Evolutionary conservation across 768 basidiomycete genomes (phyloP).

Genomic region (Asterophora parasitica): DNA sequence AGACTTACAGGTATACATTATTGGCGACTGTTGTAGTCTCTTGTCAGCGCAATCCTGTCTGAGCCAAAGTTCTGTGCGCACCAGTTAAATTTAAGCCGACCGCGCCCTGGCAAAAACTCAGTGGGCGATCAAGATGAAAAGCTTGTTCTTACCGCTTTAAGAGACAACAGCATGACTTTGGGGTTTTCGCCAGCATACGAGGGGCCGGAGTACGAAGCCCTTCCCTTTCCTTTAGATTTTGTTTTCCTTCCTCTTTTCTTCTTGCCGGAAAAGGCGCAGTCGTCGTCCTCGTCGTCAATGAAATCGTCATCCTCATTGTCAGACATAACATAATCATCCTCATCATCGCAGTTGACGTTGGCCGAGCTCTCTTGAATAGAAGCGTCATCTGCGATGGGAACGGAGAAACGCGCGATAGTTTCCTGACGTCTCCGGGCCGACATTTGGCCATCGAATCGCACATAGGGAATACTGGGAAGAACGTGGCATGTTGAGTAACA

Average conservation of each 20-base stretch:
- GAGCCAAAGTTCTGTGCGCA: constrained; percentile 13
- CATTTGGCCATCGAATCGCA: constrained; percentile 84
- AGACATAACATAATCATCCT: constrained; percentile 28
- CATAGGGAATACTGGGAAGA: constrained; percentile 56
- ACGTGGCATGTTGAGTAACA: background rate
- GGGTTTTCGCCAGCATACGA: constrained; percentile 45
- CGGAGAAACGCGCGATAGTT: constrained; percentile 66
- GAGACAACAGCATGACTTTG: constrained; percentile 78
- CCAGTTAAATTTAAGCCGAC: constrained; percentile 81
- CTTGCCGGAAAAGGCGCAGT: constrained; percentile 10
- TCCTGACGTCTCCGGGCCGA: constrained; percentile 77
- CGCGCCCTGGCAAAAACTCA: constrained; percentile 47
- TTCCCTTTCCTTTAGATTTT: constrained; percentile 34
- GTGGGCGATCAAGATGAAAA: too few species aligned
- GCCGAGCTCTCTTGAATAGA: constrained; percentile 1
- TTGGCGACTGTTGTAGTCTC: constrained; percentile 54
- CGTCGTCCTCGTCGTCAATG: constrained; percentile 29
- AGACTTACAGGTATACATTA: constrained; percentile 66
- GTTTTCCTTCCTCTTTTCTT: constrained; percentile 20
- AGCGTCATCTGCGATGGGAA: constrained; percentile 44
- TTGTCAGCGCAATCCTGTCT: background rate
- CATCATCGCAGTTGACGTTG: constrained; percentile 22
- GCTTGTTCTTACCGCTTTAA: constrained; percentile 54
- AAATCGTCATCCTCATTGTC: constrained; percentile 27
- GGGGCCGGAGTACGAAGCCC: constrained; percentile 13